Base-by-base conservation (phyloP, 129 eudicot genomes). In the Rutidosis leptorrhynchoides region DNA sequence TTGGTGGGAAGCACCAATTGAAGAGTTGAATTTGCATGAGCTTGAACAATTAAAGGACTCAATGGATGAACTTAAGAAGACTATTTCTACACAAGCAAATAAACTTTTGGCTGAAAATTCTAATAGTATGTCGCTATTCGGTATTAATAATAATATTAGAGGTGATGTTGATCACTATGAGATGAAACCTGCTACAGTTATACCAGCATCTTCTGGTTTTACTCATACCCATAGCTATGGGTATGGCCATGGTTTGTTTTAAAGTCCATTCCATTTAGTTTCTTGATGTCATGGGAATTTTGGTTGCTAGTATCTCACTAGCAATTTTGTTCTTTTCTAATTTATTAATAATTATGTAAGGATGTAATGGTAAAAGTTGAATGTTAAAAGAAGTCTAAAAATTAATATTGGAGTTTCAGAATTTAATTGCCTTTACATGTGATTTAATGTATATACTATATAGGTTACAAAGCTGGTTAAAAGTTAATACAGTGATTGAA, bases 1-100 rank as follows among this genome's bases (percentile, higher is more conserved):
- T 63, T 84, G 90, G 86, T 84, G 90, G 90, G 90, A 84, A 70
- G 77, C 83, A 3, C 90, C 90, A 1, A 65, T 75, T 3, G 76
- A 81, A 3, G 58, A 75, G 11, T 35, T 84, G 17, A 64, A 43
- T 1, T 48, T 78, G 40, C 60, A 81, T 61, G 90, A 84, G 70
- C 83, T 84, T n/a, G 76, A 78, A 57, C 81, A 74, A 53, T 29
- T 84, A 19, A 81, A 67, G 71, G 81, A 79, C 7, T 81, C 86
- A 1, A 84, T 84, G 86, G 80, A 81, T 24, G 86, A 80, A 52
- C 78, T 85, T 8, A 81, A 79, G 58, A 85, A 73, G 56, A 75
- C 21, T 43, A 74, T 69, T n/a, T 28, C 63, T 0, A 49, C 30
- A 54, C 79, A 83, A 58, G 79, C 67, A 17, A 79, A 67, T 66